Evolutionary conservation across 331 rosid genomes (phyloP).

Genomic region (Malus hybrid): DNA sequence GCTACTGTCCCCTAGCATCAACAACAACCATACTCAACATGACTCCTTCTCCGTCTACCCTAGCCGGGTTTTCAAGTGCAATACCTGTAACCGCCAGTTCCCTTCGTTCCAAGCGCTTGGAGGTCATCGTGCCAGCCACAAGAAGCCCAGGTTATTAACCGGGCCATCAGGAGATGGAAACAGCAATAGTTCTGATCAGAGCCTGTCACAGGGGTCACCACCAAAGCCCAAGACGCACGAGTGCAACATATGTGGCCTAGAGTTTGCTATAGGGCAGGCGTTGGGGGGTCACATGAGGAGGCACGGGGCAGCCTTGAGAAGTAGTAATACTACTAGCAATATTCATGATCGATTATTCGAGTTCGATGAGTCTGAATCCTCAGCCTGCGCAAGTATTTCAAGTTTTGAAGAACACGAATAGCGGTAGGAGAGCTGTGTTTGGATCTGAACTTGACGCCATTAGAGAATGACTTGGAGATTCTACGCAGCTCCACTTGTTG

Average conservation of each 20-base stretch:
- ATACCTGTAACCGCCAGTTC: constrained; percentile 79
- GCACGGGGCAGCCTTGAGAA: constrained; percentile 40
- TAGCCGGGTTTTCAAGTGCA: constrained; percentile 79
- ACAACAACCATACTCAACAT: neutral
- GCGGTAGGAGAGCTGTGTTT: constrained; percentile 36
- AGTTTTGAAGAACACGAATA: constrained; percentile 20
- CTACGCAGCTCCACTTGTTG: constrained; percentile 47
- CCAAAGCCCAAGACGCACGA: constrained; percentile 84
- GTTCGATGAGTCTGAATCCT: neutral
- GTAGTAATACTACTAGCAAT: neutral
- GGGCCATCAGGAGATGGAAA: constrained; percentile 12
- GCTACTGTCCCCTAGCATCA: constrained; percentile 56
- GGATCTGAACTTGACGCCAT: constrained; percentile 88
- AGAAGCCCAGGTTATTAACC: constrained; percentile 53
- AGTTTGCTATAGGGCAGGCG: constrained; percentile 93
- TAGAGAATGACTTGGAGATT: constrained; percentile 73
- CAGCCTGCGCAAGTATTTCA: constrained; percentile 17
- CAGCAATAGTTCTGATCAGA: constrained; percentile 19
- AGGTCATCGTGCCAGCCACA: constrained; percentile 95
- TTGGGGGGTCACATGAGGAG: constrained; percentile 95
- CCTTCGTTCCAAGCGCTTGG: constrained; percentile 90
- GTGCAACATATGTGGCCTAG: constrained; percentile 79
- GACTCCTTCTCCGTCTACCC: constrained; percentile 19
- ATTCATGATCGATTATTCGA: neutral
- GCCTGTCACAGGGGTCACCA: constrained; percentile 26